A percentile compares a stretch with the other conserved stretches of the same genome.
Conservation (phyloP, 2,329 filamentous ascomycete species). For the Blastomyces percursus region DNA sequence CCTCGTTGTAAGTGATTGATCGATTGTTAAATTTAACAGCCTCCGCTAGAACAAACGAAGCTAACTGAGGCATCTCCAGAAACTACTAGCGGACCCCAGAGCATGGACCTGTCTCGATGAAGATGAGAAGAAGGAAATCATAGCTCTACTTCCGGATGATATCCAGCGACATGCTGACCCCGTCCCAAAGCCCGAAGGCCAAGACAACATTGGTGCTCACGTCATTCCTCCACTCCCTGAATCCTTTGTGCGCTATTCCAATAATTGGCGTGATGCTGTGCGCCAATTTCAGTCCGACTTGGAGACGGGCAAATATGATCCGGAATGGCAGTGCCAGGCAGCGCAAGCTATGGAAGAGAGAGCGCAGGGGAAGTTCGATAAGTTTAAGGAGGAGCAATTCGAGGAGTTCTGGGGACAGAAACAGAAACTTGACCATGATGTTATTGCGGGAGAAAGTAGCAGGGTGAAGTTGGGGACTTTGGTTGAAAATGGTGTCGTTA, state of each 20-base stretch:
- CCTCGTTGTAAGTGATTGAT: slow-evolving; percentile 26
- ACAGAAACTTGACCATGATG: slow-evolving; percentile 26
- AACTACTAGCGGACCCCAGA: slow-evolving; percentile 30
- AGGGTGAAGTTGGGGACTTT: slow-evolving; percentile 31
- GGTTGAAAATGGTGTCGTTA: slow-evolving; percentile 27
- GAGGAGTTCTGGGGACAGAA: slow-evolving; percentile 51
- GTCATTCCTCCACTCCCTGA: slow-evolving; percentile 32
- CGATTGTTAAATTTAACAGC: background rate
- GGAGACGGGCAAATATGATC: slow-evolving; percentile 44
- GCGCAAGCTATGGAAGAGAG: slow-evolving; percentile 43
- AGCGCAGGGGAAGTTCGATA: slow-evolving; percentile 45
- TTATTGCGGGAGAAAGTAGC: slow-evolving; percentile 34
- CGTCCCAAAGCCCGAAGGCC: slow-evolving; percentile 16
- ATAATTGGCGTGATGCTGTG: slow-evolving; percentile 43
- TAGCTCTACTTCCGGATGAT: slow-evolving; percentile 32
- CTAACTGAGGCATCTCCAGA: slow-evolving; percentile 19
- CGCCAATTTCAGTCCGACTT: slow-evolving; percentile 48
- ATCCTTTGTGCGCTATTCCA: slow-evolving; percentile 34
- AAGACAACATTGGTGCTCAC: slow-evolving; percentile 19
- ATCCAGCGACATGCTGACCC: slow-evolving; percentile 26
- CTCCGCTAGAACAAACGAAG: background rate
- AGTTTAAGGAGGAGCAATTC: slow-evolving; percentile 44
- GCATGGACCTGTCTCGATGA: slow-evolving; percentile 35
- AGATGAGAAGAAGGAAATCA: slow-evolving; percentile 32
- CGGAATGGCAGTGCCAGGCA: slow-evolving; percentile 47